Conservation (phyloP, 2,329 filamentous ascomycete species). For the Dothideomycetes sp. region DNA sequence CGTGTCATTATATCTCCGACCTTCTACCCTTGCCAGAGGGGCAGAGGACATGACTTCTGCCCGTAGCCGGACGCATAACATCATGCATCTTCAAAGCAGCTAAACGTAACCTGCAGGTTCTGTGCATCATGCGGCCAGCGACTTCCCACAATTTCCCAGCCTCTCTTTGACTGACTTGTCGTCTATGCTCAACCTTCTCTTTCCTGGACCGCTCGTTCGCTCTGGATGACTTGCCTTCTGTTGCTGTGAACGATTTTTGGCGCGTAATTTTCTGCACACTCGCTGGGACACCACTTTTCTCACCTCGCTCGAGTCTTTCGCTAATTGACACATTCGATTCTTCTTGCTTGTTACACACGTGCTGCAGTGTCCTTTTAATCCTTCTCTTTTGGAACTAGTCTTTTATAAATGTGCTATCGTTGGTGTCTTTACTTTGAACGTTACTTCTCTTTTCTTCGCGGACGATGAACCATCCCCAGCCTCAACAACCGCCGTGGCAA, state of each 20-base stretch:
- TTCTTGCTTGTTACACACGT: neutral
- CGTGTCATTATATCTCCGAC: too few relatives aligned
- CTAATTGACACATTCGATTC: neutral
- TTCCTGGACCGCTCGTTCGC: neutral
- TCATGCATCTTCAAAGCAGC: neutral
- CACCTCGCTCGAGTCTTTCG: neutral
- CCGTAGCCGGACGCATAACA: neutral
- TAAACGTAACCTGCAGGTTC: neutral
- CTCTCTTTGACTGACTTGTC: neutral
- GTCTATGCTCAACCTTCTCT: neutral
- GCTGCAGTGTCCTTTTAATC: neutral
- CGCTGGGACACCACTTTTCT: neutral
- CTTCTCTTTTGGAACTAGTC: neutral
- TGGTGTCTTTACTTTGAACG: neutral
- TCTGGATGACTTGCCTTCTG: too few relatives aligned
- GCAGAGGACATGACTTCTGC: neutral
- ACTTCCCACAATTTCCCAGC: neutral
- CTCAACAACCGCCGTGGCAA: slow-evolving; percentile 6
- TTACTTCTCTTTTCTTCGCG: neutral
- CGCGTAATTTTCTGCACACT: neutral
- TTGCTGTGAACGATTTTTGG: too few relatives aligned
- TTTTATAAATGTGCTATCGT: neutral
- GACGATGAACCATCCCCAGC: slow-evolving; percentile 8
- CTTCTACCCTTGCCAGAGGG: neutral
- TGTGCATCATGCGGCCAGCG: neutral